phyloP scores from a whole-genome alignment of 257 asterid species.

The Ocimum tenuiflorum region DNA sequence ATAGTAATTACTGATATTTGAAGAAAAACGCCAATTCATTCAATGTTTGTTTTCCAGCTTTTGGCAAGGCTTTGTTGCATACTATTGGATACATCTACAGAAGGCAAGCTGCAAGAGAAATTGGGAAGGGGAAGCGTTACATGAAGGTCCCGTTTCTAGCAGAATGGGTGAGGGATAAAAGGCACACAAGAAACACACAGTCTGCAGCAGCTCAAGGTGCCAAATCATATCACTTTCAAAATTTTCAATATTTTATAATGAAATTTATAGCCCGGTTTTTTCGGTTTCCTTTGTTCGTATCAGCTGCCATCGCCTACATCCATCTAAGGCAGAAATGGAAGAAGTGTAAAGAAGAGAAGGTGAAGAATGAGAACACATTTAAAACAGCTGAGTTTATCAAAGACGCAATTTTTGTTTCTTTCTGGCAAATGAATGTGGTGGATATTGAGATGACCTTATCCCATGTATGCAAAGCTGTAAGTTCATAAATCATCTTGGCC shows the following conservation, averaged over 20 bases:
- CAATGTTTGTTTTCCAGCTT: constrained; percentile 45
- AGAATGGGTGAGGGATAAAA: constrained; percentile 82
- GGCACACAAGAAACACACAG: constrained; percentile 60
- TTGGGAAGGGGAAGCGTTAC: constrained; percentile 64
- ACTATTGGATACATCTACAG: constrained; percentile 80
- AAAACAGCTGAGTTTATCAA: constrained; percentile 54
- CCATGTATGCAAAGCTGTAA: constrained; percentile 70
- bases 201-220: constrained; percentile 80
- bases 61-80: constrained; percentile 77
- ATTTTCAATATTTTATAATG: not conserved
- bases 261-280: not conserved
- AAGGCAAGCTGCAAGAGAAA: constrained; percentile 78
- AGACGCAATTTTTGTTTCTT: constrained; percentile 54
- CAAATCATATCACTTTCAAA: not conserved
- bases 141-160: constrained; percentile 81
- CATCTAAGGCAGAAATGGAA: constrained; percentile 62
- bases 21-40: not conserved
- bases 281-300: not conserved
- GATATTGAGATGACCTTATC: constrained; percentile 71
- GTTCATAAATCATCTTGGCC: constrained; percentile 13
- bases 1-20: not conserved
- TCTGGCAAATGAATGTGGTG: constrained; percentile 74
- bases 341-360: constrained; percentile 47
- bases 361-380: constrained; percentile 40
- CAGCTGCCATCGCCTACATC: constrained; percentile 64